phyloP scores from a whole-genome alignment of 805 yeast genomes.

The Metschnikowia lachancei region DNA sequence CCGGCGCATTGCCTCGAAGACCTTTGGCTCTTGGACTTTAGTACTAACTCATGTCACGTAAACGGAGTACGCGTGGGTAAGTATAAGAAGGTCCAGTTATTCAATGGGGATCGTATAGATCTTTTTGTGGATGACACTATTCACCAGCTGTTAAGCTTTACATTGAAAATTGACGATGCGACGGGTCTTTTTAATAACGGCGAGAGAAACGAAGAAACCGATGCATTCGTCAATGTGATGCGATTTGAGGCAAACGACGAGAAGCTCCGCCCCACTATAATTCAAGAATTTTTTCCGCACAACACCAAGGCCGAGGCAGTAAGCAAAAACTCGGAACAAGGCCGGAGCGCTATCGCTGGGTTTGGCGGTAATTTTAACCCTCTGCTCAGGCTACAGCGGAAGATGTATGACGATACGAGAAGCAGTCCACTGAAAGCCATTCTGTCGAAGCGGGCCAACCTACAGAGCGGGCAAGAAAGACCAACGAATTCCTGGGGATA shows the following conservation, averaged over 20 bases:
- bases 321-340: neutral
- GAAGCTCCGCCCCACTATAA: conserved; percentile 28
- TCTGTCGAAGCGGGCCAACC: conserved; percentile 27
- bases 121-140: conserved; percentile 60
- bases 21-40: conserved; percentile 75
- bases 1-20: conserved; percentile 74
- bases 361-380: conserved; percentile 32
- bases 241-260: conserved; percentile 28
- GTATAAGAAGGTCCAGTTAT: conserved; percentile 59
- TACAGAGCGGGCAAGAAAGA: conserved; percentile 27
- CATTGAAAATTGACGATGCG: conserved; percentile 51
- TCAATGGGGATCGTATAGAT: conserved; percentile 63
- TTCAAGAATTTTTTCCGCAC: conserved; percentile 14
- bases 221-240: conserved; percentile 24
- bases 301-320: neutral
- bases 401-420: conserved; percentile 19
- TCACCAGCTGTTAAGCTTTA: conserved; percentile 52
- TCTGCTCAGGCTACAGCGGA: conserved; percentile 29
- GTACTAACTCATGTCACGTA: conserved; percentile 76
- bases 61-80: conserved; percentile 59
- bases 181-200: conserved; percentile 65
- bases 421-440: conserved; percentile 22
- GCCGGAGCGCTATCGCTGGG: conserved; percentile 7
- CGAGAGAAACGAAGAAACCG: conserved; percentile 20
- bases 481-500: conserved; percentile 27